These are phyloP conservation scores for Dillenia turbinata DNA, from an alignment of 164 flowering plant species.

Conservation along the genomic window DNA sequence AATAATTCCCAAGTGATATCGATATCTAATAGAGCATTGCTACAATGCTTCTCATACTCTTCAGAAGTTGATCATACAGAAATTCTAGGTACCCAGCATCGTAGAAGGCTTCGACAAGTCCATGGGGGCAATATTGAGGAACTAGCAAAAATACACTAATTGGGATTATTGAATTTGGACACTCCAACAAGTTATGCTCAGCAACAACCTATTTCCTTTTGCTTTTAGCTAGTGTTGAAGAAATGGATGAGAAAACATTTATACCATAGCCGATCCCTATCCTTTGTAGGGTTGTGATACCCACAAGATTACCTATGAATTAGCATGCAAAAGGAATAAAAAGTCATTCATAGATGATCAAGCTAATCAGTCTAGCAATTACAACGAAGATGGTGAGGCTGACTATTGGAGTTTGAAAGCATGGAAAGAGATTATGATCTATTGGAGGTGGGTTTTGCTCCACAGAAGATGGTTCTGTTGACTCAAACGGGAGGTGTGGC, in stretches of 20 bases:
- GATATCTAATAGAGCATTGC: not conserved
- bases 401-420: constrained; percentile 18
- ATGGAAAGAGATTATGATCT: constrained; percentile 15
- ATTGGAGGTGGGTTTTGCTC: too few relatives aligned
- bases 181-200: too few relatives aligned
- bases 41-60: constrained; percentile 32
- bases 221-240: too few relatives aligned
- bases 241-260: too few relatives aligned
- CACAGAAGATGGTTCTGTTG: too few relatives aligned
- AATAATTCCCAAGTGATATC: too few relatives aligned
- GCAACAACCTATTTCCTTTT: too few relatives aligned
- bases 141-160: constrained; percentile 21
- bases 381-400: constrained; percentile 17
- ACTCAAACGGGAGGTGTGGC: too few relatives aligned
- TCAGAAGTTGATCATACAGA: constrained; percentile 32
- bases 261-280: constrained; percentile 8
- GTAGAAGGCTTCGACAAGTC: constrained; percentile 31
- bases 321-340: constrained; percentile 10
- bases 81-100: constrained; percentile 30
- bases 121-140: constrained; percentile 29
- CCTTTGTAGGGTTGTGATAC: constrained; percentile 13
- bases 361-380: constrained; percentile 8
- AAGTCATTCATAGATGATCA: constrained; percentile 12
- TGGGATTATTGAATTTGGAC: too few relatives aligned
- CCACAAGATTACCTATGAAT: constrained; percentile 3